These are phyloP conservation scores for Garcileccinum viscosum DNA, from an alignment of 1,284 basidiomycete species.

Conservation along the genomic window DNA sequence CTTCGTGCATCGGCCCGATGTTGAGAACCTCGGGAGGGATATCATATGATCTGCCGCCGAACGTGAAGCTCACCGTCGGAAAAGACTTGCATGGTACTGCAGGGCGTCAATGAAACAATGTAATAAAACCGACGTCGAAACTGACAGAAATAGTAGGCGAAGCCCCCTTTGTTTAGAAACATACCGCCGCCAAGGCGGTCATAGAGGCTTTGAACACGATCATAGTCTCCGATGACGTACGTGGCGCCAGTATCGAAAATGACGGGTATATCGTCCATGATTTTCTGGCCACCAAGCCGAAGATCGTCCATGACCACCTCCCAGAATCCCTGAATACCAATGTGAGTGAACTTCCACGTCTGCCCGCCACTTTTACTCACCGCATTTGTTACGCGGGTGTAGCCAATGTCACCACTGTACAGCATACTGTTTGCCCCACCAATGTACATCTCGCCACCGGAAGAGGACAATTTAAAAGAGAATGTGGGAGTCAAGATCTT, in stretches of 20 bases:
- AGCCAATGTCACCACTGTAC: not conserved
- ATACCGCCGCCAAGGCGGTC: not conserved
- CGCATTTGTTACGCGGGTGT: not conserved
- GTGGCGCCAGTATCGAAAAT: not conserved
- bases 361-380: not conserved
- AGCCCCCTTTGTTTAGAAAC: not conserved
- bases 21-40: not conserved
- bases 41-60: not conserved
- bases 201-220: not conserved
- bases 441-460: not conserved
- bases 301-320: not conserved
- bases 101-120: not conserved
- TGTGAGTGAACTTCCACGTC: not conserved
- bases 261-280: not conserved
- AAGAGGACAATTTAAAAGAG: not conserved
- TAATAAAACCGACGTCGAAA: not conserved
- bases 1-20: not conserved
- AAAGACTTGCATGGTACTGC: not conserved
- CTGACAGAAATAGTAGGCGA: not conserved
- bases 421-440: not conserved
- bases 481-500: not conserved
- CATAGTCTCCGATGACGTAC: not conserved
- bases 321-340: not conserved
- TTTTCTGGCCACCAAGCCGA: not conserved
- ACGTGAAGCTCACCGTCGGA: not conserved